Evolutionary conservation across 805 yeast species (phyloP), one percentile per base, ranked within the genome.

Genomic region (Yarrowia bubula): DNA sequence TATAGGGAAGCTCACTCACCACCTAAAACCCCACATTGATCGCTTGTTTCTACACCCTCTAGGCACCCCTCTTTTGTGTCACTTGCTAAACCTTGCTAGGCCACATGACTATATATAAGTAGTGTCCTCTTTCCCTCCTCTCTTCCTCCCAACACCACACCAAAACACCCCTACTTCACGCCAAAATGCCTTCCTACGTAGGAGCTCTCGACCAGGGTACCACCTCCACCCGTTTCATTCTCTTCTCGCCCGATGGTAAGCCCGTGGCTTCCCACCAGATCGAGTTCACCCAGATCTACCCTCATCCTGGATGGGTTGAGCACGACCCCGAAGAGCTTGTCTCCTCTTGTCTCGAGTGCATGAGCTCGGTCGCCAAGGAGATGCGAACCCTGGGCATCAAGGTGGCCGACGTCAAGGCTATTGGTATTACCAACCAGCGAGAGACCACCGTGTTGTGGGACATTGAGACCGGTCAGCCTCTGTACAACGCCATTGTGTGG

Each of bases 341-440:
- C 69, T 88, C 87, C 68, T 88, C 91, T 71, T 92, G 92, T 32
- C 81, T 87, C 43, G 88, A 87, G 72, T 92, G 98, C 79, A 78
- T 92, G 46, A 69, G 70, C 22, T 71, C 73, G 32, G 81, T 78
- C 13, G 74, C 71, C 17, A 65, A 65, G 44, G 71, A 75, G 65
- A 73, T 78, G 28, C 66, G 69, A 22, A 68, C 61, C 8, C 72
- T 72, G 68, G 74, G 73, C 43, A 71, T 75, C 64, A 66, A 68
- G 33, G 67, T 70, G n/a, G 68, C 69, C 74, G 81, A 80, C 69
- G 86, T 92, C 66, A 83, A 80, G 66, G 86, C 90, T 53, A 82
- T 92, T 70, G 98, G 98, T 31, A 84, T 92, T 70, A 95, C 98
- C 62, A 93, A 92, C 77, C 96, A 93, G 95, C 84, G 98, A 74